phyloP scores from a whole-genome alignment of 257 asterid genomes.

The Asclepias syriaca region DNA sequence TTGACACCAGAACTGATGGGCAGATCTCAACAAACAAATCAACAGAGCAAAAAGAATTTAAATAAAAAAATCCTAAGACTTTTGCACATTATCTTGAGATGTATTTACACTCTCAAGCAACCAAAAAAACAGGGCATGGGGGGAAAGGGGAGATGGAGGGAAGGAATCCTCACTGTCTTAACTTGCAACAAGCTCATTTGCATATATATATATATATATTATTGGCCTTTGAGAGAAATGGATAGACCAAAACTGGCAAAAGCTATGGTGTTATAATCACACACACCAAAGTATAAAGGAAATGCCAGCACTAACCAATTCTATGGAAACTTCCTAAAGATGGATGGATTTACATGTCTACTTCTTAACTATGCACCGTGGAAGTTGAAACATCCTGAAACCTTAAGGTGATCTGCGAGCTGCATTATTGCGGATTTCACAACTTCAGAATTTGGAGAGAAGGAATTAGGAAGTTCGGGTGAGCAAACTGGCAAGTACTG shows the following conservation, averaged over 20 bases:
- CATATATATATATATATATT: neutral
- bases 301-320: neutral
- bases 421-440: slow-evolving; percentile 53
- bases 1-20: neutral
- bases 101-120: slow-evolving; percentile 13
- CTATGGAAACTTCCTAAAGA: neutral
- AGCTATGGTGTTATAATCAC: neutral
- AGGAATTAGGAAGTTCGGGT: slow-evolving; percentile 71
- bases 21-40: no score
- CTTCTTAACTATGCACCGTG: slow-evolving; percentile 18
- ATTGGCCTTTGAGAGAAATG: neutral
- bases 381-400: slow-evolving; percentile 53
- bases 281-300: neutral
- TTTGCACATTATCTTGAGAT: slow-evolving; percentile 1
- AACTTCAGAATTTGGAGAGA: slow-evolving; percentile 53
- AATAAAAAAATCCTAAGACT: neutral
- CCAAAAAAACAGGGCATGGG: neutral
- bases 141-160: no score
- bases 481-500: slow-evolving; percentile 64
- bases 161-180: neutral
- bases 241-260: slow-evolving; percentile 6
- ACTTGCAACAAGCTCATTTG: neutral
- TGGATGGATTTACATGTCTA: slow-evolving; percentile 4
- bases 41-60: neutral
- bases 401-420: slow-evolving; percentile 63